Percentiles rank a stretch among this genome's conserved stretches.
phyloP scores from a whole-genome alignment of 1,284 basidiomycete species.

The Pseudozyma sp. region DNA sequence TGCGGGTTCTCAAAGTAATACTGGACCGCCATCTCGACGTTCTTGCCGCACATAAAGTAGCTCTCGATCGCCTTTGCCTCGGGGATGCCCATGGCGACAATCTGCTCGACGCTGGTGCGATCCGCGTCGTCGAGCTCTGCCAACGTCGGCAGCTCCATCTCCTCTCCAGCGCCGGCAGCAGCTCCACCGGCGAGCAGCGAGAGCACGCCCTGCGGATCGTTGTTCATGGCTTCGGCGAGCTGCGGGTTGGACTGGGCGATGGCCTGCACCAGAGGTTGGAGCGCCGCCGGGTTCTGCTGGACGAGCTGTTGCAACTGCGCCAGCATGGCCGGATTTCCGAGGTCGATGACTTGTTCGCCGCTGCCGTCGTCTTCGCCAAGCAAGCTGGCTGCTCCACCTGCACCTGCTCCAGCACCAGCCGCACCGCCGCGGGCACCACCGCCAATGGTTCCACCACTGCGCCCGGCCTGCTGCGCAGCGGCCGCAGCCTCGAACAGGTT shows the following conservation, averaged over 20 bases:
- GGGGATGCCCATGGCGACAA: slow-evolving; percentile 66
- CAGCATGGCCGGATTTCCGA: slow-evolving; percentile 66
- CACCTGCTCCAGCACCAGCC: slow-evolving; percentile 30
- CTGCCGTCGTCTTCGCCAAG: slow-evolving; percentile 60
- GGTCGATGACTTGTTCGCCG: slow-evolving; percentile 63
- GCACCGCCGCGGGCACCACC: slow-evolving; percentile 33
- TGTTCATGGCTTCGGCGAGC: slow-evolving; percentile 63
- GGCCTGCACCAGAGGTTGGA: slow-evolving; percentile 66
- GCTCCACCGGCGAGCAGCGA: slow-evolving; percentile 59
- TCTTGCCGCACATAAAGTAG: slow-evolving; percentile 67
- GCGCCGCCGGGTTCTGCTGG: slow-evolving; percentile 65
- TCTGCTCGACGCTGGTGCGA: slow-evolving; percentile 60
- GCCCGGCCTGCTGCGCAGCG: slow-evolving; percentile 55
- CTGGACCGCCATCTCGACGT: slow-evolving; percentile 68
- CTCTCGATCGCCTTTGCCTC: slow-evolving; percentile 64
- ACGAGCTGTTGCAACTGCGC: slow-evolving; percentile 63
- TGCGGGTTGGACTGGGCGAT: slow-evolving; percentile 67
- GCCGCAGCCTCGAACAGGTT: slow-evolving; percentile 70
- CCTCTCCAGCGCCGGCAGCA: slow-evolving; percentile 52
- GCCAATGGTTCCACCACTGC: slow-evolving; percentile 31
- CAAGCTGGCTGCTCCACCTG: slow-evolving; percentile 35
- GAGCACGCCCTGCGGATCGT: slow-evolving; percentile 65
- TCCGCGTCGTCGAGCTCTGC: slow-evolving; percentile 62
- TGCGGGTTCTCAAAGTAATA: slow-evolving; percentile 67
- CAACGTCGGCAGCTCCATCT: slow-evolving; percentile 56